Evolutionary conservation across 2,329 filamentous ascomycete genomes (phyloP), one percentile per base, ranked within the genome.

Genomic region (Raffaelea deltoideospora): DNA sequence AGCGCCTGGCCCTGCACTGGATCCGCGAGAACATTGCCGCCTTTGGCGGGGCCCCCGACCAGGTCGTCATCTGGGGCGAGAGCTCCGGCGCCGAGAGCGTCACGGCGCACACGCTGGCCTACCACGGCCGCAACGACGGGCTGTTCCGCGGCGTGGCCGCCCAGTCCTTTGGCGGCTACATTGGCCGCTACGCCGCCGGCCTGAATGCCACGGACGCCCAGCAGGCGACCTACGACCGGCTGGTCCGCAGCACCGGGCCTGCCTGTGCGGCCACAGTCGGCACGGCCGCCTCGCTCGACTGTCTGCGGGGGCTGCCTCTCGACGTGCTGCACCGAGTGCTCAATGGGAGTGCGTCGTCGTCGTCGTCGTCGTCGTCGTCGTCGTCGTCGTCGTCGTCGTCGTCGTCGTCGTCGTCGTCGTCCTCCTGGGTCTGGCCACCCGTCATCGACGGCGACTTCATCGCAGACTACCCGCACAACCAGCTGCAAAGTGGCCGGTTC

Each of bases 401-500:
- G n/a, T n/a, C n/a, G n/a, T n/a, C n/a, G n/a, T n/a, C n/a, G n/a
- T n/a, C n/a, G n/a, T n/a, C n/a, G n/a, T n/a, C n/a, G n/a, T n/a
- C n/a, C n/a, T n/a, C 15, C 11, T 5, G 13, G 15, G 8, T 15
- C 5, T 30, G 28, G 28, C 28, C 28, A 10, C 28, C 28, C n/a
- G 28, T 30, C 10, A 18, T 30, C 5, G 28, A 30, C 31, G 55
- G 51, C 13, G 53, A 60, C 33, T 60, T 61, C 9, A 53, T 65
- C n/a, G 58, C 57, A 10, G 48, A 59, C 33, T 59, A 56, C 26
- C 68, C 66, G 10, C 50, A 63, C 8, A 51, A 63, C 7, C 69
- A 76, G 44, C 56, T 82, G 6, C 54, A 57, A 2, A 51, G 62
- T 5, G 75, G 74, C 33, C 63, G 64, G 15, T 79, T 80, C 43